Percentiles rank a stretch among this genome's conserved stretches.
These are phyloP conservation scores for Escallonia rubra DNA, from an alignment of 129 eudicot genomes.

Conservation along the genomic window DNA sequence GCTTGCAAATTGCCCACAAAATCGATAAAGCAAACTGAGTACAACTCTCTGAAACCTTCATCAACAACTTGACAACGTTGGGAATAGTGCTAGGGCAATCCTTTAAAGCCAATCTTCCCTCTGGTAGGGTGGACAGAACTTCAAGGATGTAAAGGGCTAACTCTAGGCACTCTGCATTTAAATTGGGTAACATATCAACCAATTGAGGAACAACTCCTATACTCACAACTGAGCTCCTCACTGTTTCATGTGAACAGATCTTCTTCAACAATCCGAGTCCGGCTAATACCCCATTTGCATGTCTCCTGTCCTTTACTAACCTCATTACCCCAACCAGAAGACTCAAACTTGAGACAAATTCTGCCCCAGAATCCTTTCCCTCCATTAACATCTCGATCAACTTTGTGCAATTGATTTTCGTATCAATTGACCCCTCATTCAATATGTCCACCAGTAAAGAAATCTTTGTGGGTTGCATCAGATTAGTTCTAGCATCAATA, in stretches of 20 bases:
- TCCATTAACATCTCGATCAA: conserved; percentile 33
- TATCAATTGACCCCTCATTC: conserved; percentile 43
- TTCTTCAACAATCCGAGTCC: conserved; percentile 34
- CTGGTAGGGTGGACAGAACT: conserved; percentile 30
- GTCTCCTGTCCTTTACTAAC: conserved; percentile 29
- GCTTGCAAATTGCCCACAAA: conserved; percentile 43
- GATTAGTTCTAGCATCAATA: conserved; percentile 13
- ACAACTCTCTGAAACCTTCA: conserved; percentile 51
- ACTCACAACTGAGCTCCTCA: conserved; percentile 23
- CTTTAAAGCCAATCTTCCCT: conserved; percentile 42
- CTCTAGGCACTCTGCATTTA: conserved; percentile 45
- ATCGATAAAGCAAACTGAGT: conserved; percentile 38
- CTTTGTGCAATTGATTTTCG: conserved; percentile 35
- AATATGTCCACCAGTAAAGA: conserved; percentile 44
- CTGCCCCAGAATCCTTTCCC: conserved; percentile 26
- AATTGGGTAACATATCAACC: conserved; percentile 34
- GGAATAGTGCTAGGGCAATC: conserved; percentile 48
- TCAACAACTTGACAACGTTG: conserved; percentile 34
- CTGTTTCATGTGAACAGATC: conserved; percentile 24
- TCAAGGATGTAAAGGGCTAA: conserved; percentile 30
- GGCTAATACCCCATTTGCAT: conserved; percentile 27
- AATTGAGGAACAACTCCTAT: conserved; percentile 44
- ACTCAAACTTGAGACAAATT: conserved; percentile 37
- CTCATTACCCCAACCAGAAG: conserved; percentile 35
- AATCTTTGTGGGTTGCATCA: conserved; percentile 39